Conservation (phyloP, 345 rosid genomes). For the Heritiera littoralis region DNA sequence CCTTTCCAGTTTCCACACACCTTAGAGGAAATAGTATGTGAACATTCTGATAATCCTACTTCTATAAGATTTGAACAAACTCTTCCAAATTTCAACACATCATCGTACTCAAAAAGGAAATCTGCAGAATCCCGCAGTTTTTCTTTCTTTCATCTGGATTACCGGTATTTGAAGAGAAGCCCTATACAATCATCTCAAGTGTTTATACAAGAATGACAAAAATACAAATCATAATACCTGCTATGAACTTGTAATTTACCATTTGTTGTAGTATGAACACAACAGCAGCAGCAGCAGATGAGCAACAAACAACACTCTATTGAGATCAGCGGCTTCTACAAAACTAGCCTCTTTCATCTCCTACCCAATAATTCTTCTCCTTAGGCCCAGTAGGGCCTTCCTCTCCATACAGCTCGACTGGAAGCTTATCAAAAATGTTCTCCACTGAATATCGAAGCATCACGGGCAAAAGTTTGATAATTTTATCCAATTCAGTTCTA, state of each 20-base stretch:
- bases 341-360: slow-evolving; percentile 76
- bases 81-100: neutral
- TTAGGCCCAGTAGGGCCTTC: slow-evolving; percentile 95
- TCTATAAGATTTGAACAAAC: neutral
- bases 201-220: neutral
- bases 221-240: neutral
- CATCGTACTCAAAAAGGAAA: neutral
- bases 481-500: slow-evolving; percentile 54
- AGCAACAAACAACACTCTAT: neutral
- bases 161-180: neutral
- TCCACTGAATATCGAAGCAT: slow-evolving; percentile 39
- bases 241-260: neutral
- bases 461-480: slow-evolving; percentile 47
- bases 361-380: slow-evolving; percentile 88
- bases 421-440: slow-evolving; percentile 47
- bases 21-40: neutral
- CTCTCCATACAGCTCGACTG: slow-evolving; percentile 67
- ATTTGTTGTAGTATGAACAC: neutral
- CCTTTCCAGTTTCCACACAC: neutral
- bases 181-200: neutral
- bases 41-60: neutral
- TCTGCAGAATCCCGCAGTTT: neutral
- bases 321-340: neutral
- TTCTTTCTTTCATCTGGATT: neutral
- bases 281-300: neutral